Evolutionary conservation across 1,284 basidiomycete species (phyloP), one percentile per base, ranked within the genome.

Genomic region (Paramarasmius palmivorus): DNA sequence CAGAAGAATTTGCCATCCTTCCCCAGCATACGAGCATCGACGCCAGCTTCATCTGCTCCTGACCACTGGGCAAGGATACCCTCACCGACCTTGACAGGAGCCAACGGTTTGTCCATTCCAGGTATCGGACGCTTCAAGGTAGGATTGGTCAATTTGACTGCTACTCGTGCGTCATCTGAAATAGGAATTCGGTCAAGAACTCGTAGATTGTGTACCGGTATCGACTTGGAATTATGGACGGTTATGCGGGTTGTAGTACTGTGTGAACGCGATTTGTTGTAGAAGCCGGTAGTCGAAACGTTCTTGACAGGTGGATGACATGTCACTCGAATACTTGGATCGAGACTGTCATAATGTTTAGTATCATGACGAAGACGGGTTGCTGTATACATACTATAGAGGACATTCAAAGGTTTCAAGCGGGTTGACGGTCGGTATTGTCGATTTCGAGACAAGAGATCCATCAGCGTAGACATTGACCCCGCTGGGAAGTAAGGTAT

Each of bases 141-240:
- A 2, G 73, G 73, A 32, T 40, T 64, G 50, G 69, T 36, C 20
- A 73, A 53, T 40, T 69, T 70, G 23, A 75, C 69, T 0, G 51
- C 57, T 51, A 74, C 67, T 29, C 60, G 58, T 12, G 62, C 46
- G 51, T 72, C 65, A 50, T 70, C 63, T 10, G 72, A 72, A 1
- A 72, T 61, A 3, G 73, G 73, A 20, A 73, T 62, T 17, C 69
- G 65, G 36, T 73, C 73, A 20, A 68, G 35, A 49, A 73, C 58
- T 50, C 65, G 68, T 48, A 75, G 55, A 17, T 57, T 57, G 23
- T 62, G 53, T 47, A 71, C 49, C 1, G 59, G 19, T 4, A 47
- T 38, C 4, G 45, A 44, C 32, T 58, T 55, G 10, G 54, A 45
- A 6, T 56, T 56, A 10, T 36, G 22, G 4, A 53, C 38, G 38